Base-by-base conservation (phyloP, 192 early-diverging fungal genomes). In the Gonapodya sp. region DNA sequence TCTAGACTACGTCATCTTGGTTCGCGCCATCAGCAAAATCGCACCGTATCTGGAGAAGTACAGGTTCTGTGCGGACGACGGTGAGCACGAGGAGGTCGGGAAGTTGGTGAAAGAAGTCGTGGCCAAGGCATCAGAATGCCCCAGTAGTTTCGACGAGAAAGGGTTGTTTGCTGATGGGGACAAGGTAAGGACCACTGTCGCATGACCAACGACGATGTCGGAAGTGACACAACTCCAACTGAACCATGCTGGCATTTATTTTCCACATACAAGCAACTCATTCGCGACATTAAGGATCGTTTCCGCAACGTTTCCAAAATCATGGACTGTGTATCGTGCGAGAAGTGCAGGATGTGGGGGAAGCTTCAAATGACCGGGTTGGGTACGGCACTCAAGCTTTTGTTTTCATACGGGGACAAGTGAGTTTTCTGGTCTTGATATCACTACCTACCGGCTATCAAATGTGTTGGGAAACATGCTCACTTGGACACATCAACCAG, bases 321-420 rank as follows among this genome's bases (percentile, higher is more conserved):
- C 84, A 98, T 99, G 97, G 98, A 99, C 87, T 99, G 98, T 84
- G 96, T 98, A 32, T 95, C 93, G 0, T 99, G 98, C 84, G 96
- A 99, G 86, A 99, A 99, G 86, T 99, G 98, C 82, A 85, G 95
- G 46, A 86, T 99, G 35, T 99, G 98, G 98, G 98, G 98, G 33
- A 99, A 99, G 83, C 82, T 97, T 2, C 98, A 99, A 88, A 35
- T 87, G 30, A 92, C 93, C 81, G 97, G 98, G 1, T 85, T 99
- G n/a, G 98, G 93, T 78, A 96, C 97, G 0, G 98, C 97, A 0
- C 88, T 99, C 37, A 99, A 99, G 86, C 87, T 97, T 24, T 87
- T 99, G 73, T 98, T 99, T 85, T 95, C 95, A 1, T 95, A 94
- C 84, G 93, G 91, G 31, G 95, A 97, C 73, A 88, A 89, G 78